Conservation (phyloP, 177 flowering plant genomes). For the Tripterygium wilfordii region DNA sequence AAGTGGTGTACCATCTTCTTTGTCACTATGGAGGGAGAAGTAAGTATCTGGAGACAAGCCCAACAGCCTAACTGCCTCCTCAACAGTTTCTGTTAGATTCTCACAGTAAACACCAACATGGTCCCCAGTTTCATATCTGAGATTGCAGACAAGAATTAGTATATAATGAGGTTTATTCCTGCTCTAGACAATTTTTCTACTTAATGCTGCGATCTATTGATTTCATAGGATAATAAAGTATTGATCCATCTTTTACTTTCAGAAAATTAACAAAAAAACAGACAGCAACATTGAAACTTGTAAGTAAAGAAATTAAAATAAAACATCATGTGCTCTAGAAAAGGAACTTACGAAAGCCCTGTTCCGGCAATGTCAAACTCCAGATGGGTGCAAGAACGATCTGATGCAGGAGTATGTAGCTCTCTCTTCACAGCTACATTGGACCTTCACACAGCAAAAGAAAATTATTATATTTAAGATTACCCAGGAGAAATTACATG, state of each 20-base stretch:
- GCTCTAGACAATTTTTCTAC: no score
- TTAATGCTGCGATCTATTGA: no score
- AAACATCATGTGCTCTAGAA: background rate
- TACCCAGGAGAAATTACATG: no score
- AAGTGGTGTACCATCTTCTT: constrained; percentile 81
- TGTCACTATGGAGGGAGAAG: constrained; percentile 76
- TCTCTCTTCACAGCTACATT: constrained; percentile 85
- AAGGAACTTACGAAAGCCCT: constrained; percentile 63
- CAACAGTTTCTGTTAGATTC: constrained; percentile 64
- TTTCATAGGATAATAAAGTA: no score
- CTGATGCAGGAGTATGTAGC: constrained; percentile 86
- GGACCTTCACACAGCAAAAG: no score
- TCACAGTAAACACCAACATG: constrained; percentile 95
- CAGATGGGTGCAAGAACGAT: constrained; percentile 94
- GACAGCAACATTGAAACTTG: background rate
- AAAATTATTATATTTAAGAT: no score
- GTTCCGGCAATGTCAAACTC: constrained; percentile 88
- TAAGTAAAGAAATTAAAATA: background rate
- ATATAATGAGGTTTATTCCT: no score
- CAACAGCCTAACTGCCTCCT: constrained; percentile 67
- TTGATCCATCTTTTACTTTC: no score
- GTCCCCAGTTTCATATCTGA: constrained; percentile 96
- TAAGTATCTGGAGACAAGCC: constrained; percentile 60
- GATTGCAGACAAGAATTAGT: constrained; percentile 4
- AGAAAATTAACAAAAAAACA: background rate